Evolutionary conservation across 805 yeast species (phyloP).

Genomic region (Spathaspora sp.): DNA sequence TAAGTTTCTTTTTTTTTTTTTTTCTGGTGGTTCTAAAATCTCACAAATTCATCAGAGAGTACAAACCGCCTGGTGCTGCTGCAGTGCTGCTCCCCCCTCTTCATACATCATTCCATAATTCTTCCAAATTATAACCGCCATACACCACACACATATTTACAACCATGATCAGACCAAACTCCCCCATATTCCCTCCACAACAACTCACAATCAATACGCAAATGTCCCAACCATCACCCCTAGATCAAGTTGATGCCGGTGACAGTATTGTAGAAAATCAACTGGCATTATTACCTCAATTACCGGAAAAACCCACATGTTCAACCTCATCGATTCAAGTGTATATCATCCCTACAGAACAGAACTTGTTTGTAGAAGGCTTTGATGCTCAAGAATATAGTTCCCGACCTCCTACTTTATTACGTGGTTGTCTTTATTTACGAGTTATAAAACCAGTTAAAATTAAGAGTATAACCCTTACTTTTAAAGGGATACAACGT

Average conservation of each 20-base stretch:
- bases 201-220: neutral
- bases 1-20: too few species aligned
- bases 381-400: conserved; percentile 62
- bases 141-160: neutral
- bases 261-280: neutral
- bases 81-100: neutral
- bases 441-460: conserved; percentile 70
- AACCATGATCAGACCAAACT: neutral
- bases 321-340: conserved; percentile 64
- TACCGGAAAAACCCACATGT: conserved; percentile 54
- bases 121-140: too few species aligned
- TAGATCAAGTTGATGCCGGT: neutral
- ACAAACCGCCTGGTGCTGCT: too few species aligned
- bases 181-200: neutral
- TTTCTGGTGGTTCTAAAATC: too few species aligned
- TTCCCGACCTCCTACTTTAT: conserved; percentile 69
- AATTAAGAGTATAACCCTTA: conserved; percentile 58
- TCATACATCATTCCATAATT: neutral
- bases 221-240: neutral
- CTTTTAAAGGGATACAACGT: conserved; percentile 63
- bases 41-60: too few species aligned
- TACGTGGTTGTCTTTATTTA: conserved; percentile 75
- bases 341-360: conserved; percentile 77
- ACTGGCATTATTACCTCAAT: conserved; percentile 33
- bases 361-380: conserved; percentile 76